Percentiles rank a stretch among this genome's conserved stretches.
Evolutionary conservation across 2,329 filamentous ascomycete species (phyloP).

Genomic region (Fusarium nanum): DNA sequence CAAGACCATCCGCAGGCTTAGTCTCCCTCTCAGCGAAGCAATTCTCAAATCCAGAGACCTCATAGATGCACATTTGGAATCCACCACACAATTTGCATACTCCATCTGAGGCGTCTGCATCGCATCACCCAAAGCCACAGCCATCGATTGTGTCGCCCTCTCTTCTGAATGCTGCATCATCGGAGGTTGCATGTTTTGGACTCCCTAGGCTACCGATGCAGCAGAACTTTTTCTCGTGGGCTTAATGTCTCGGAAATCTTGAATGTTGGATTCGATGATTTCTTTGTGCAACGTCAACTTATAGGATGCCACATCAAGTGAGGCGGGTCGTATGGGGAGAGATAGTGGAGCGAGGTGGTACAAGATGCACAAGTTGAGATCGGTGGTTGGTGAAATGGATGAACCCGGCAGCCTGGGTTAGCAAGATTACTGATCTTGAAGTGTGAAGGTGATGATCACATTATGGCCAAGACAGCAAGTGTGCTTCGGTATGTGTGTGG

Average conservation of each 20-base stretch:
- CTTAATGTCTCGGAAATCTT: constrained; percentile 45
- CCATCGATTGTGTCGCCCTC: constrained; percentile 28
- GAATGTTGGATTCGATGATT: constrained; percentile 17
- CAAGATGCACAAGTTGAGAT: constrained; percentile 29
- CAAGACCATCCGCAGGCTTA: constrained; percentile 60
- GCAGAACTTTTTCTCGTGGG: not conserved
- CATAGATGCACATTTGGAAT: constrained; percentile 69
- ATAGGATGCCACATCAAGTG: constrained; percentile 32
- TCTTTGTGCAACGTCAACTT: constrained; percentile 14
- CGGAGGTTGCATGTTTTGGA: constrained; percentile 19
- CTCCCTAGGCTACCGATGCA: constrained; percentile 24
- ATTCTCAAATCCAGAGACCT: constrained; percentile 61
- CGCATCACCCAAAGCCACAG: constrained; percentile 8
- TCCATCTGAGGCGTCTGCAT: constrained; percentile 33
- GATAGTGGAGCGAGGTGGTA: constrained; percentile 26
- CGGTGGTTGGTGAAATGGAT: constrained; percentile 27
- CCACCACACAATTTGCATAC: constrained; percentile 53
- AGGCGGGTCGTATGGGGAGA: constrained; percentile 8
- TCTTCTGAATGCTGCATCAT: constrained; percentile 37
- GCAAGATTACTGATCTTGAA: constrained; percentile 12
- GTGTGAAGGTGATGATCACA: constrained; percentile 7
- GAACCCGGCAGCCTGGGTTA: constrained; percentile 31
- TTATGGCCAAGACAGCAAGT: not conserved
- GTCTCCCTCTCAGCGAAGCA: constrained; percentile 69
- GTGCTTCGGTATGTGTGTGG: not conserved